Conservation (phyloP, 2,329 filamentous ascomycete species). For the Stachybotrys chlorohalonatus region DNA sequence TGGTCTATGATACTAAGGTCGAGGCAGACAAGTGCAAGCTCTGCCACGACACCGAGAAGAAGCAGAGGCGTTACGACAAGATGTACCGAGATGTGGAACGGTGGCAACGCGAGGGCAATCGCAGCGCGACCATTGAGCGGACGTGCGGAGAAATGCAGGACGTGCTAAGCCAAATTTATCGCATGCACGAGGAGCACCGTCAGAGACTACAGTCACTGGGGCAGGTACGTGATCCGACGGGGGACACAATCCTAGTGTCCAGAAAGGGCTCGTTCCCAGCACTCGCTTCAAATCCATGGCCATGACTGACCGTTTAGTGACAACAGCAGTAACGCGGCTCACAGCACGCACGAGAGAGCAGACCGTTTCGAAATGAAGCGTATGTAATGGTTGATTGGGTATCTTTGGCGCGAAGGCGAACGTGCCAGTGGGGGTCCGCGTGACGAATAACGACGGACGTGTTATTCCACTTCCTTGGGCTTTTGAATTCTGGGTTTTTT, state of each 20-base stretch:
- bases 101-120: conserved; percentile 70
- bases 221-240: conserved; percentile 12
- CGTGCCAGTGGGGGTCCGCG: background rate
- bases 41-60: conserved; percentile 84
- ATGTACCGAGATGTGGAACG: conserved; percentile 67
- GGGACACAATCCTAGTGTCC: background rate
- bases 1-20: conserved; percentile 66
- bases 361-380: background rate
- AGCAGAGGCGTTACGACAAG: conserved; percentile 64
- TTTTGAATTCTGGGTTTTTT: background rate
- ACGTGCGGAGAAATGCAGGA: conserved; percentile 61
- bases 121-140: conserved; percentile 62
- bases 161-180: conserved; percentile 50
- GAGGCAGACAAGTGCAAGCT: conserved; percentile 64
- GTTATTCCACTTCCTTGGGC: background rate
- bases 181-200: conserved; percentile 33
- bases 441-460: background rate
- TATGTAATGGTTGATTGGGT: background rate
- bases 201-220: conserved; percentile 23
- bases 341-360: background rate
- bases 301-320: background rate
- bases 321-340: background rate
- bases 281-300: background rate
- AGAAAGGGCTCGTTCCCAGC: background rate
- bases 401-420: background rate